Percentiles rank a stretch among this genome's conserved stretches.
These are phyloP conservation scores for Aspergillus ochraceus DNA, from an alignment of 2,329 filamentous ascomycete genomes.

Conservation along the genomic window DNA sequence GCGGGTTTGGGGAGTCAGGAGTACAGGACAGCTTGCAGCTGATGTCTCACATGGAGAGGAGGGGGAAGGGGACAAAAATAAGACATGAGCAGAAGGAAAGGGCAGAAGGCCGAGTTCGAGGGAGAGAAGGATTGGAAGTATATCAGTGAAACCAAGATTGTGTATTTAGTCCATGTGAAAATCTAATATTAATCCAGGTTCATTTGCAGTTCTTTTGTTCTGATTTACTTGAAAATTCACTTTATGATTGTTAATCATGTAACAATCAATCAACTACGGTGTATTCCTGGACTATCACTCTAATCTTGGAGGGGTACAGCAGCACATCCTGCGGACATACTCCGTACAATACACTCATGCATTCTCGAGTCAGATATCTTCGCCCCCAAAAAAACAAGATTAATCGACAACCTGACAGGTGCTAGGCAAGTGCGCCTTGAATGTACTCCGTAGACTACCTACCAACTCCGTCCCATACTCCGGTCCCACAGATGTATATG, in stretches of 20 bases:
- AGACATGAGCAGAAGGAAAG: not conserved
- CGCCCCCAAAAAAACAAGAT: not conserved
- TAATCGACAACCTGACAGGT: not conserved
- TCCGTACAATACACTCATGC: too few relatives aligned
- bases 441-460: not conserved
- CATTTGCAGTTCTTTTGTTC: too few relatives aligned
- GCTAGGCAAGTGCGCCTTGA: not conserved
- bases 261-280: too few relatives aligned
- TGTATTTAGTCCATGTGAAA: too few relatives aligned
- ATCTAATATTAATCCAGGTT: too few relatives aligned
- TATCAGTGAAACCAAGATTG: too few relatives aligned
- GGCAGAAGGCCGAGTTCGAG: too few relatives aligned
- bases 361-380: not conserved
- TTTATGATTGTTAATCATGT: too few relatives aligned
- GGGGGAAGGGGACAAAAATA: constrained; percentile 16
- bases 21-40: constrained; percentile 20
- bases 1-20: constrained; percentile 2
- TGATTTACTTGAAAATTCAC: too few relatives aligned
- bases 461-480: not conserved
- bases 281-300: too few relatives aligned
- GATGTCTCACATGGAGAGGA: constrained; percentile 29
- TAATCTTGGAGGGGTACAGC: too few relatives aligned
- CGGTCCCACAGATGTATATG: not conserved
- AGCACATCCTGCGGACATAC: too few relatives aligned
- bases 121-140: not conserved